These are phyloP conservation scores for Dryas alaskensis DNA, from an alignment of 306 rosid genomes.

Conservation along the genomic window DNA sequence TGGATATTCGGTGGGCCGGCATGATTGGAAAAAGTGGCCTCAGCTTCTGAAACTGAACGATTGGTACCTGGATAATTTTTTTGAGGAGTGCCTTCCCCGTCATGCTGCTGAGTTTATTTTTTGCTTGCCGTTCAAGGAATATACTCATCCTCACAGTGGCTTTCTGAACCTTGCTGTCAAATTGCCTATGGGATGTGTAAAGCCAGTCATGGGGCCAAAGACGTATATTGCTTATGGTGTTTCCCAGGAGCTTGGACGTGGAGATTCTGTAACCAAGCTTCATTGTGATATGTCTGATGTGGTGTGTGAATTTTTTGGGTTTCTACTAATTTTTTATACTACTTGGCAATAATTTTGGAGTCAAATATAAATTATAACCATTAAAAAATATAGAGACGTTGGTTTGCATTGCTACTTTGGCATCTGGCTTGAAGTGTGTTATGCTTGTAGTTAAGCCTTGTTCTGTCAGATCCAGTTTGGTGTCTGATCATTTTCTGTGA, in stretches of 20 bases:
- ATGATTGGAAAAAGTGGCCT: slow-evolving; percentile 48
- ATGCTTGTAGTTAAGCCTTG: neutral
- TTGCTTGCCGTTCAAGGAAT: slow-evolving; percentile 73
- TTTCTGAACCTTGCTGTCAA: slow-evolving; percentile 53
- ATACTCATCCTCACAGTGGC: slow-evolving; percentile 60
- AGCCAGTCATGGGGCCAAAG: slow-evolving; percentile 89
- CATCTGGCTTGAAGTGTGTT: no score
- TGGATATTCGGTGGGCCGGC: slow-evolving; percentile 52
- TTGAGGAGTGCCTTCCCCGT: slow-evolving; percentile 66
- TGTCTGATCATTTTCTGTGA: neutral
- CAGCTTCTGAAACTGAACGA: slow-evolving; percentile 70
- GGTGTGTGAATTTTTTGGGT: slow-evolving; percentile 37
- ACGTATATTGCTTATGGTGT: slow-evolving; percentile 82
- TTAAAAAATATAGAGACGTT: no score
- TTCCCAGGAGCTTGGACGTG: slow-evolving; percentile 80
- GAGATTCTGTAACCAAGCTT: slow-evolving; percentile 86
- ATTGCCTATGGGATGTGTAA: slow-evolving; percentile 26
- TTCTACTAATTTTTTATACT: neutral
- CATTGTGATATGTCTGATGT: slow-evolving; percentile 84
- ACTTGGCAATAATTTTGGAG: no score
- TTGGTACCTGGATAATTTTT: slow-evolving; percentile 60
- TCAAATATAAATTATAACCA: no score
- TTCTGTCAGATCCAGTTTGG: neutral
- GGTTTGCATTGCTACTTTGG: no score
- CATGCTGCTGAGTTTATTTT: slow-evolving; percentile 68